These are phyloP conservation scores for Boehmeria nivea DNA, from an alignment of 306 rosid genomes.

Conservation along the genomic window DNA sequence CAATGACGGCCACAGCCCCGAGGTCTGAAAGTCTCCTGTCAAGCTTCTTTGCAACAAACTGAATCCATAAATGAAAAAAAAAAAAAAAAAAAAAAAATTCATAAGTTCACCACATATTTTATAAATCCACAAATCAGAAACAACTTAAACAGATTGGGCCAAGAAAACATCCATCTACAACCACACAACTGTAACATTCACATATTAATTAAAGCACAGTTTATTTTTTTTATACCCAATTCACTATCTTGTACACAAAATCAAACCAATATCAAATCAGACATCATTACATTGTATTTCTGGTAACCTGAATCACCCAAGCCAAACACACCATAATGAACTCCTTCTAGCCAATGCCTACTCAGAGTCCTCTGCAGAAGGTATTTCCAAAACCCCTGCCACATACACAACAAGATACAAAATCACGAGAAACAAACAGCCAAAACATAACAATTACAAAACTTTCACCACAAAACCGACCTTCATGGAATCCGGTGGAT, in stretches of 20 bases:
- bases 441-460: neutral
- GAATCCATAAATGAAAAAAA: constrained; percentile 13
- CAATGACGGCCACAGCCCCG: constrained; percentile 63
- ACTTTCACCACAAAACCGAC: constrained; percentile 20
- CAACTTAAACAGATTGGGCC: neutral
- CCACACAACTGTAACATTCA: neutral
- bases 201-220: neutral
- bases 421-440: constrained; percentile 1
- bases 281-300: constrained; percentile 69
- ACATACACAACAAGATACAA: constrained; percentile 9
- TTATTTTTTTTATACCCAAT: neutral
- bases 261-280: neutral
- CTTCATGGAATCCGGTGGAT: constrained; percentile 88
- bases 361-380: constrained; percentile 70
- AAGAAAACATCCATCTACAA: neutral
- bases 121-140: neutral
- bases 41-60: constrained; percentile 96
- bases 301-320: constrained; percentile 94
- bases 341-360: constrained; percentile 64
- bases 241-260: neutral
- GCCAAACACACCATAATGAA: constrained; percentile 76
- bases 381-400: constrained; percentile 80
- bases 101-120: neutral
- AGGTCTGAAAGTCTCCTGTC: constrained; percentile 83
- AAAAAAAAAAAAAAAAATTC: constrained; percentile 2